Base-by-base conservation (phyloP, 345 rosid genomes). In the Brassica rapa region DNA sequence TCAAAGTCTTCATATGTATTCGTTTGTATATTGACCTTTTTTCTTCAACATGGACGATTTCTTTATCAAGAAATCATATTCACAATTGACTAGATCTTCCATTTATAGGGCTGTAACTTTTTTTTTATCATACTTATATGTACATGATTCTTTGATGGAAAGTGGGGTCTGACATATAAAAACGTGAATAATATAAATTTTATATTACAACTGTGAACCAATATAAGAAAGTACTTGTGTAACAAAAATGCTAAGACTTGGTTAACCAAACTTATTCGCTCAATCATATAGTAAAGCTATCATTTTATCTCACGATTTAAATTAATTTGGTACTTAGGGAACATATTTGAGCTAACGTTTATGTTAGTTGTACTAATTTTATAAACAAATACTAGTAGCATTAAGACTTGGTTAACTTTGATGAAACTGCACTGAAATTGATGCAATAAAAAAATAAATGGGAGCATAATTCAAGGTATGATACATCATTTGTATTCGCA, bases 401-500 rank as follows among this genome's bases (percentile, higher is more conserved):
- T 46, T 46, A 46, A 46, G 55, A 46, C 55, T 46, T 46, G 55
- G 55, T 46, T 46, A 46, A 46, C 12, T 46, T 6, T 46, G 55
- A 21, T 29, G 21, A 62, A 65, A 3, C 24, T 65, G 81, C 84
- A 77, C 84, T 82, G 84, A 82, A 82, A 77, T 82, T 82, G 82
- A 82, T 82, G 84, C 70, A 82, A 72, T 82, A 81, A 65, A 68
- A 80, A 49, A 72, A 4, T 4, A 56, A 41, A 64, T 35, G 76
- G 80, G 83, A 75, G 73, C 83, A 80, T 80, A 80, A 66, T 81
- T 81, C 84, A 81, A 81, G 84, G 78, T 75, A 75, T 73, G 69
- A 80, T 65, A 72, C 84, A 76, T 81, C 71, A 76, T 71, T 72
- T 75, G 72, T 81, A 81, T 76, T 81, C 84, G 78, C 84, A 81